Evolutionary conservation across 2,329 filamentous ascomycete species (phyloP).

Genomic region (Ophiosphaerella herpotricha): DNA sequence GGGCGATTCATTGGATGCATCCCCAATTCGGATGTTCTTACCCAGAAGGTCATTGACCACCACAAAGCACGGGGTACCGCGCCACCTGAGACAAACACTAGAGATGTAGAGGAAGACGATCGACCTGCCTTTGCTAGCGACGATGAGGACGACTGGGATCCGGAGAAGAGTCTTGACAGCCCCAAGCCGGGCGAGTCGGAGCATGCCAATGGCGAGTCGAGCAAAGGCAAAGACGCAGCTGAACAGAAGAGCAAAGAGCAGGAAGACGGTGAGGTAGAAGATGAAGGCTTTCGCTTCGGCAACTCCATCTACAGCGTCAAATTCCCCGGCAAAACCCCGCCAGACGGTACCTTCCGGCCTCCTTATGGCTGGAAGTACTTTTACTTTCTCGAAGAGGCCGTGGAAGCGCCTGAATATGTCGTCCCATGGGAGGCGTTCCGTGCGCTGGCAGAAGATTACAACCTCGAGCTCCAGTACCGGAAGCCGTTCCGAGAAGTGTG

Average conservation of each 20-base stretch:
- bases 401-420: slow-evolving; percentile 96
- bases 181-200: slow-evolving; percentile 44
- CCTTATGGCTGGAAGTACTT: slow-evolving; percentile 98
- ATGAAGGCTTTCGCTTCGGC: slow-evolving; percentile 73
- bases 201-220: slow-evolving; percentile 29
- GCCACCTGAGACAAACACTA: slow-evolving; percentile 43
- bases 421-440: slow-evolving; percentile 98
- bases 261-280: slow-evolving; percentile 53
- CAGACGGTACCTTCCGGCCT: slow-evolving; percentile 88
- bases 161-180: slow-evolving; percentile 50
- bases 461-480: slow-evolving; percentile 92
- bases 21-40: slow-evolving; percentile 93
- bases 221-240: slow-evolving; percentile 25
- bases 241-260: slow-evolving; percentile 50
- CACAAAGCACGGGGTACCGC: slow-evolving; percentile 59
- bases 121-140: slow-evolving; percentile 44
- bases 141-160: slow-evolving; percentile 51
- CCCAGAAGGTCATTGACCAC: slow-evolving; percentile 75
- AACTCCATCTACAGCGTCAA: slow-evolving; percentile 91
- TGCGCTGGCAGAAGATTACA: slow-evolving; percentile 93
- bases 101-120: slow-evolving; percentile 36
- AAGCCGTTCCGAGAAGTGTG: slow-evolving; percentile 90
- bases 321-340: slow-evolving; percentile 81
- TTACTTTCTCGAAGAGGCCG: slow-evolving; percentile 93
- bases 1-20: slow-evolving; percentile 94